Evolutionary conservation across 371 early-diverging fungal species (phyloP).

Genomic region (Mucor ambiguus): DNA sequence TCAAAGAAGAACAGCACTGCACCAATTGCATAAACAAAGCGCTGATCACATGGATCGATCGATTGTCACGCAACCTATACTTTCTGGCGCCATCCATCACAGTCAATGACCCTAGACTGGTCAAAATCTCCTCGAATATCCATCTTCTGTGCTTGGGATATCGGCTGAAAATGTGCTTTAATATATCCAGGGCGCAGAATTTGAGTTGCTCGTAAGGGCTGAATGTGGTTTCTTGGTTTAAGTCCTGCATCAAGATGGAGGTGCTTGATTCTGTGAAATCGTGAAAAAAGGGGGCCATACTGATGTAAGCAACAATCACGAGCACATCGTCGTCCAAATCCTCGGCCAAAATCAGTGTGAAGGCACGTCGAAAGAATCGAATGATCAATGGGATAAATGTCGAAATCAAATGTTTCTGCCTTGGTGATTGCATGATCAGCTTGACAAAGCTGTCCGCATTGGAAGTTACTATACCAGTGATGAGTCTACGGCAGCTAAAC

Average conservation of each 20-base stretch:
- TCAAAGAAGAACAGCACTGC: constrained; percentile 63
- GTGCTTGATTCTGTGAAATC: constrained; percentile 27
- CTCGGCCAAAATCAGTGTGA: constrained; percentile 25
- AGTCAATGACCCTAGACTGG: constrained; percentile 67
- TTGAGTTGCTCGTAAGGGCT: constrained; percentile 54
- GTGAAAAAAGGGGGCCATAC: constrained; percentile 47
- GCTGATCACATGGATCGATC: constrained; percentile 73
- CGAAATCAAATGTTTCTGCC: constrained; percentile 19
- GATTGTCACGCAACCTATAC: constrained; percentile 66
- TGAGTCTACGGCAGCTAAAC: no score
- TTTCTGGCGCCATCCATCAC: constrained; percentile 54
- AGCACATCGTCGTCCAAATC: constrained; percentile 42
- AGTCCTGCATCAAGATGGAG: constrained; percentile 13
- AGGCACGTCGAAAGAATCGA: constrained; percentile 31
- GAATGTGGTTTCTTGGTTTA: constrained; percentile 20
- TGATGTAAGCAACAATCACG: constrained; percentile 39
- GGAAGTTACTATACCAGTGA: constrained; percentile 23
- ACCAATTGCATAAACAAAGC: constrained; percentile 83
- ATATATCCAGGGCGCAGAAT: constrained; percentile 45
- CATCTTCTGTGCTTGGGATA: constrained; percentile 70
- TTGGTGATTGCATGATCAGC: constrained; percentile 20
- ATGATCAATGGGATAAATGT: constrained; percentile 28
- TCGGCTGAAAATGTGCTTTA: constrained; percentile 63
- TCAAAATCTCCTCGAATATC: constrained; percentile 86
- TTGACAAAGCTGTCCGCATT: constrained; percentile 22